Conservation (phyloP, 2,329 filamentous ascomycete genomes). For the Raffaelea deltoideospora region DNA sequence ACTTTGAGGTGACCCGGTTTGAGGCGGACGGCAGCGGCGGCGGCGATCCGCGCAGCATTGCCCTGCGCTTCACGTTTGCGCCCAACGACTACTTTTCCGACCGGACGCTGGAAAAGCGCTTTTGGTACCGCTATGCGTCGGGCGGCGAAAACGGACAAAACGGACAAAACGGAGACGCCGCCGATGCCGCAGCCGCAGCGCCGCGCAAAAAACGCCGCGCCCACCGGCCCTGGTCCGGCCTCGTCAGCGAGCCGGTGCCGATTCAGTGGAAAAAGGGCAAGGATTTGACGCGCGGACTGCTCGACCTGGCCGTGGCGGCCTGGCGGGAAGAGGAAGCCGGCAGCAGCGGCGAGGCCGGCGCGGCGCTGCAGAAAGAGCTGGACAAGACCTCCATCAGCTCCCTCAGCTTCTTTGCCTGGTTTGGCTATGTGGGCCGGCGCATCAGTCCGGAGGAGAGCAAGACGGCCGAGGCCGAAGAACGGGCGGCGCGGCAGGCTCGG, state of each 20-base stretch:
- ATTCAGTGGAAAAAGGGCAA: conserved; percentile 79
- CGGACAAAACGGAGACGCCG: too few relatives aligned
- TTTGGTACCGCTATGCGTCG: conserved; percentile 62
- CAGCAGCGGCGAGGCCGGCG: conserved; percentile 12
- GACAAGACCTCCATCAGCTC: conserved; percentile 47
- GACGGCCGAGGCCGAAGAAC: conserved; percentile 43
- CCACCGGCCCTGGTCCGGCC: conserved; percentile 53
- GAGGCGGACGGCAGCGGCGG: conserved; percentile 42
- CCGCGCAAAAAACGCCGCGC: conserved; percentile 24
- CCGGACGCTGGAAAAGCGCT: conserved; percentile 72
- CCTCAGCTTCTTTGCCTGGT: conserved; percentile 78
- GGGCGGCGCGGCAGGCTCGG: conserved; percentile 15
- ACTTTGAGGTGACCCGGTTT: conserved; percentile 62
- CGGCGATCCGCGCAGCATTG: conserved; percentile 69
- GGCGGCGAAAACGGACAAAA: too few relatives aligned
- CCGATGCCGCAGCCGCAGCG: background rate
- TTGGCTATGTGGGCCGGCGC: conserved; percentile 60
- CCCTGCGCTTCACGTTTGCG: conserved; percentile 62
- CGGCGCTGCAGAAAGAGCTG: conserved; percentile 35
- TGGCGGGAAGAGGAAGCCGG: conserved; percentile 38
- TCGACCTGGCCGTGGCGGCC: conserved; percentile 56
- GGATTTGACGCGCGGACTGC: conserved; percentile 70
- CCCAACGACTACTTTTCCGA: conserved; percentile 75
- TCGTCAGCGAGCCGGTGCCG: conserved; percentile 77
- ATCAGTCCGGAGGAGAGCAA: conserved; percentile 59